Evolutionary conservation across 371 early-diverging fungal genomes (phyloP).

Genomic region (Chytridiales sp.): DNA sequence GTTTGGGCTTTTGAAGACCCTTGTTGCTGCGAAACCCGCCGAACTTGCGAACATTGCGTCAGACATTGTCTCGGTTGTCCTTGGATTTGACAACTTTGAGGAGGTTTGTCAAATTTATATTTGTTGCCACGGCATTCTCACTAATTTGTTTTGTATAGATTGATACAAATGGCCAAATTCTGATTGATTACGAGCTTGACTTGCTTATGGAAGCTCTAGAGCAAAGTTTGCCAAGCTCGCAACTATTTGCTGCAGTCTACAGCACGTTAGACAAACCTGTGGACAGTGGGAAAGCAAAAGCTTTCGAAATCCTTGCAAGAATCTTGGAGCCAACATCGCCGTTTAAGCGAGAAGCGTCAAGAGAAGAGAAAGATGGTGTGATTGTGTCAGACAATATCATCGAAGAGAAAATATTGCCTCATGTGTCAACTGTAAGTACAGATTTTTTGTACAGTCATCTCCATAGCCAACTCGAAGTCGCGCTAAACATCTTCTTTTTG

Average conservation of each 20-base stretch:
- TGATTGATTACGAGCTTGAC: slow-evolving; percentile 29
- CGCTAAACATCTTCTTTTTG: neutral
- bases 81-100: slow-evolving; percentile 2
- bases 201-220: slow-evolving; percentile 13
- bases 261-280: neutral
- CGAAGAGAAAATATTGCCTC: slow-evolving; percentile 3
- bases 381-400: neutral
- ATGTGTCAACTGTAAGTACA: neutral
- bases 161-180: slow-evolving; percentile 18
- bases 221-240: neutral
- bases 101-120: neutral
- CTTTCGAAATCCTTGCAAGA: slow-evolving; percentile 23
- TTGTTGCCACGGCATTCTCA: neutral
- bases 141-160: slow-evolving; percentile 3
- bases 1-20: neutral
- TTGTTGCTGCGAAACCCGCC: neutral
- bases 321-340: neutral
- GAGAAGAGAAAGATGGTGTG: neutral
- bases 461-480: slow-evolving; percentile 5
- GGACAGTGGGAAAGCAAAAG: neutral
- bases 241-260: neutral
- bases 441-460: neutral
- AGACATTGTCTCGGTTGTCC: neutral
- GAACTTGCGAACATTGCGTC: slow-evolving; percentile 2
- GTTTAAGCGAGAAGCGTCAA: neutral